These are phyloP conservation scores for Chaetomiaceae sp. DNA, from an alignment of 2,329 filamentous ascomycete genomes.

Conservation along the genomic window DNA sequence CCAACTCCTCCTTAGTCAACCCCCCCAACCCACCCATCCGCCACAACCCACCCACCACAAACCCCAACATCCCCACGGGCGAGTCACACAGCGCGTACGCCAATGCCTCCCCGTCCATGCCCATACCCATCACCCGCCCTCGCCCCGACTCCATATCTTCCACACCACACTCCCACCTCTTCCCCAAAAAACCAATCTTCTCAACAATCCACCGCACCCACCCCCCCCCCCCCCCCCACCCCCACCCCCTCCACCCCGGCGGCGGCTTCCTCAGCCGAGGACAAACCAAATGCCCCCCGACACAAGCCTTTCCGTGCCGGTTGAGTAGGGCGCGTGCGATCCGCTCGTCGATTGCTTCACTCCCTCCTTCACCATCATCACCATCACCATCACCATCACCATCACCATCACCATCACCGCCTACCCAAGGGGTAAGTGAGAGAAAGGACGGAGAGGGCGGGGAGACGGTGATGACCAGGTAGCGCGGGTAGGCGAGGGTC, in stretches of 20 bases:
- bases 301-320: too few species aligned
- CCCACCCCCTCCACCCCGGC: too few species aligned
- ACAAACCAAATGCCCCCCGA: too few species aligned
- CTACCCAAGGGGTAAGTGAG: too few species aligned
- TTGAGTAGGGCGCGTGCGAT: too few species aligned
- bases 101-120: slow-evolving; percentile 49
- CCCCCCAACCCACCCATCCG: slow-evolving; percentile 27
- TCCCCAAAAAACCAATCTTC: too few species aligned
- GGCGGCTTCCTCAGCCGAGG: too few species aligned
- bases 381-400: slow-evolving; percentile 53
- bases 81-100: slow-evolving; percentile 60
- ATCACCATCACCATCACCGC: slow-evolving; percentile 43
- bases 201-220: too few species aligned
- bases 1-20: slow-evolving; percentile 48
- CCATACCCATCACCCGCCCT: neutral
- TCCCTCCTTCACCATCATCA: slow-evolving; percentile 42
- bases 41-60: slow-evolving; percentile 45
- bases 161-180: slow-evolving; percentile 26
- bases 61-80: slow-evolving; percentile 52
- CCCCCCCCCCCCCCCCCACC: slow-evolving; percentile 50
- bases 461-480: too few species aligned
- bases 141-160: neutral
- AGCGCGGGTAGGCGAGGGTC: too few species aligned
- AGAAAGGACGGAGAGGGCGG: too few species aligned
- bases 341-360: too few species aligned